These are phyloP conservation scores for Melaleuca quinquenervia DNA, from an alignment of 345 rosid genomes.

Conservation along the genomic window DNA sequence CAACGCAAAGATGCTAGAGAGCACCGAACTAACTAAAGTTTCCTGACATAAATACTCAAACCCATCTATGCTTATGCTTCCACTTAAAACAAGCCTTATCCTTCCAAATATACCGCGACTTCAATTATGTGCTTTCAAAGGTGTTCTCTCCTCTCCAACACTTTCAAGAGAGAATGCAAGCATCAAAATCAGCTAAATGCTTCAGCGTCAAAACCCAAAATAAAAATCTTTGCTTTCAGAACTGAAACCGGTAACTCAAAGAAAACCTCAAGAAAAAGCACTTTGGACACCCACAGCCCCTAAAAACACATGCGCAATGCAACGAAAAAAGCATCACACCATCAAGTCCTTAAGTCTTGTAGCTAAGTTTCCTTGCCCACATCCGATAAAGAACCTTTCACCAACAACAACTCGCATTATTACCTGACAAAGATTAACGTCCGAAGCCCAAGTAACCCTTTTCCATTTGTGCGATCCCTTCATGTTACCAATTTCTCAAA, in stretches of 20 bases:
- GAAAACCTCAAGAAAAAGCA: background rate
- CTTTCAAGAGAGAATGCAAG: background rate
- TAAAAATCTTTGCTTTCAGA: background rate
- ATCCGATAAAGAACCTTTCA: background rate
- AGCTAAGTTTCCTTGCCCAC: background rate
- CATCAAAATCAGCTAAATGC: background rate
- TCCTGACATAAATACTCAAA: background rate
- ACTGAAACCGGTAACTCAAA: background rate
- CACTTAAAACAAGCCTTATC: background rate
- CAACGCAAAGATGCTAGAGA: background rate
- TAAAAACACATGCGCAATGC: background rate
- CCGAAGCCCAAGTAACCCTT: conserved; percentile 87
- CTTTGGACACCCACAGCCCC: background rate
- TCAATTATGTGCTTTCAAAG: background rate
- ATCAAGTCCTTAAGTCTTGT: background rate
- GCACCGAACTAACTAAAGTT: background rate
- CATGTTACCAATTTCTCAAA: conserved; percentile 36
- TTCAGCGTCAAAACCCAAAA: background rate
- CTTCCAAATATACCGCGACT: background rate
- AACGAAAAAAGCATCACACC: background rate
- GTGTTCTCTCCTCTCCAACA: background rate
- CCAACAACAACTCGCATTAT: conserved; percentile 5
- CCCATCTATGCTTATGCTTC: background rate
- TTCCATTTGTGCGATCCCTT: conserved; percentile 70
- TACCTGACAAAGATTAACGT: conserved; percentile 98